Evolutionary conservation across 2,329 filamentous ascomycete genomes (phyloP).

Genomic region (Chaetomium strumarium): DNA sequence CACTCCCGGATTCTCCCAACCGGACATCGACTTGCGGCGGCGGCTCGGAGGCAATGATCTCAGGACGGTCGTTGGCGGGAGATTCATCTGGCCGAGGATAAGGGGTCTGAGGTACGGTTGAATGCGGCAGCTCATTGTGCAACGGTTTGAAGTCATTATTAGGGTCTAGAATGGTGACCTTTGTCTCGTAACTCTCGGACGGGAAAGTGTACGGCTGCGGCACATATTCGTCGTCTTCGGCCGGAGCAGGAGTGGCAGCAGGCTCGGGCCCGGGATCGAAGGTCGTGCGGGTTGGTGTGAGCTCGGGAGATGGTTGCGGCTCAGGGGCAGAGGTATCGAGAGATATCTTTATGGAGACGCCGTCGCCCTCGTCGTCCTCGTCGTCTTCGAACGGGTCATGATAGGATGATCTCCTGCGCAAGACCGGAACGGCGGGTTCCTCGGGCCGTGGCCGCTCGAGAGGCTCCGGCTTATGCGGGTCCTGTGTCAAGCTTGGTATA

Average conservation of each 20-base stretch:
- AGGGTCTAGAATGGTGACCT: conserved; percentile 45
- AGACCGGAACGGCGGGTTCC: conserved; percentile 18
- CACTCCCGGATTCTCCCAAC: conserved; percentile 11
- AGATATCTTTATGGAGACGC: conserved; percentile 37
- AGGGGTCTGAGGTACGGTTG: conserved; percentile 16
- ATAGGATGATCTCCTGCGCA: conserved; percentile 38
- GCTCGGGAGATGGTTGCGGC: conserved; percentile 22
- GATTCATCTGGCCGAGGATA: conserved; percentile 19
- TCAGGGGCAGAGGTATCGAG: conserved; percentile 28
- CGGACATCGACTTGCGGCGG: background rate
- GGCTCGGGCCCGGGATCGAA: conserved; percentile 17
- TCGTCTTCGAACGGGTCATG: conserved; percentile 48
- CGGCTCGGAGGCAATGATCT: conserved; percentile 11
- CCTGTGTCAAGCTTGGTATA: conserved; percentile 1
- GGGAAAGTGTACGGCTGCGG: conserved; percentile 35
- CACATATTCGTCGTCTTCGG: conserved; percentile 34
- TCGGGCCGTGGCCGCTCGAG: conserved; percentile 23
- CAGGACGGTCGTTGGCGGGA: conserved; percentile 7
- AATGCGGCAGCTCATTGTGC: conserved; percentile 22
- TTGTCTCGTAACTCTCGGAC: conserved; percentile 36
- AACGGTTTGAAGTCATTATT: conserved; percentile 35
- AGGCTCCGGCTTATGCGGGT: conserved; percentile 17
- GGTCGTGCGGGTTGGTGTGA: conserved; percentile 23
- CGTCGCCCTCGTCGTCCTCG: conserved; percentile 33
- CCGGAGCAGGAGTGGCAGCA: conserved; percentile 9